Base-by-base conservation (phyloP, 2,329 filamentous ascomycete genomes). In the Penicillium italicum region DNA sequence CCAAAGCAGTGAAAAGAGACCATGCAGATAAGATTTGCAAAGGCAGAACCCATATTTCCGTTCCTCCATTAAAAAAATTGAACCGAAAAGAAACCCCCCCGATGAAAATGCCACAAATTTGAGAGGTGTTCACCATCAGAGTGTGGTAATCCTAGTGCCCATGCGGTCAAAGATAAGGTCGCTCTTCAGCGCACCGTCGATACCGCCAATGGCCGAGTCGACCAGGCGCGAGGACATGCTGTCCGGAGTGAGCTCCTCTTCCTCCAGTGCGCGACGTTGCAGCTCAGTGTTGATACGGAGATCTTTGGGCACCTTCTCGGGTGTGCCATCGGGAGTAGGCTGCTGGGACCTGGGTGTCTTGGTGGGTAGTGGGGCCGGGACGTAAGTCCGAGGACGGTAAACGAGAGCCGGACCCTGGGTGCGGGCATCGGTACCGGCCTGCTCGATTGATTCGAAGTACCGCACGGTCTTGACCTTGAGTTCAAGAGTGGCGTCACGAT, bases 401-500 rank as follows among this genome's bases (percentile, higher is more conserved):
- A 76, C 73, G n/a, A 76, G 65, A 11, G 74, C 69, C 12, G 74
- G 74, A 1, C 74, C 74, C 56, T 76, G 75, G 9, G 73, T 77
- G 31, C 72, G 71, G 9, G 71, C 74, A 62, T 76, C 74, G 6
- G 74, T 78, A 41, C 85, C 85, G 2, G 87, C 80, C 66, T 84
- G 80, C 71, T 89, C 86, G 65, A 89, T 88, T 59, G 82, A 85
- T 74, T 88, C 88, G 72, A 89, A 89, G 71, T 89, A 89, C 77
- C 81, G 82, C 66, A 89, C 87, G 0, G 87, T 89, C 77, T 89
- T 89, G 59, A 89, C 86, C 69, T 86, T 85, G 49, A 90, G 76
- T 71, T 89, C 86, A 14, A 88, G 76, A 1, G 87, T 90, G 16
- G 87, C 86, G 68, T 93, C 89, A 66, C 93, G 89, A 66, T 95